Evolutionary conservation across 2,329 filamentous ascomycete species (phyloP).

Genomic region (Fusarium penzigii): DNA sequence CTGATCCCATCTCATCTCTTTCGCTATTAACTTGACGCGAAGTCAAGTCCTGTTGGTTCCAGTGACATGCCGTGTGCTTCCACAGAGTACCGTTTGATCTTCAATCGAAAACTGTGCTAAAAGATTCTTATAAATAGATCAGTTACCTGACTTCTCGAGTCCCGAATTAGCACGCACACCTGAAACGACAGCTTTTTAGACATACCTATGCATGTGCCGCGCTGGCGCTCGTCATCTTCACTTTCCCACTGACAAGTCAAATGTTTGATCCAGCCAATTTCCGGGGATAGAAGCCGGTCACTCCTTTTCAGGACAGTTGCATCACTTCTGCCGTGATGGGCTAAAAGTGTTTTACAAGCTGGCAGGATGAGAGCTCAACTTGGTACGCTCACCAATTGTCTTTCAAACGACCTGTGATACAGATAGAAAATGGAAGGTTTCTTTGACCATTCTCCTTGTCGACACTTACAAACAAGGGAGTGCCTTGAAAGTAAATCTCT

Average conservation of each 20-base stretch:
- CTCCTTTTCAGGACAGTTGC: conserved; percentile 17
- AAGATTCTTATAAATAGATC: neutral
- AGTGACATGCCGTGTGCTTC: too few relatives aligned
- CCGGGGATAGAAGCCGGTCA: conserved; percentile 18
- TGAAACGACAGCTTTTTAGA: neutral
- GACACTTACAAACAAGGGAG: conserved; percentile 6
- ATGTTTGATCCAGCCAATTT: conserved; percentile 21
- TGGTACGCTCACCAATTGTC: conserved; percentile 8
- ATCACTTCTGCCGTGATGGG: conserved; percentile 9
- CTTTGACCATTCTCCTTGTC: too few relatives aligned
- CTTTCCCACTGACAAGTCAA: conserved; percentile 11
- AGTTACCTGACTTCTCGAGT: neutral
- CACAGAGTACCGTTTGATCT: neutral
- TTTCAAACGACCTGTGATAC: too few relatives aligned
- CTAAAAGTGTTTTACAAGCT: conserved; percentile 20
- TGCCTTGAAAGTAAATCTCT: too few relatives aligned
- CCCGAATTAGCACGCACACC: neutral
- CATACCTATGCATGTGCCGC: neutral
- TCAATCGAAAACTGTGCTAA: neutral
- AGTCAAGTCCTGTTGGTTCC: too few relatives aligned
- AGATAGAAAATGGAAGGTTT: too few relatives aligned
- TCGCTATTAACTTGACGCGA: too few relatives aligned
- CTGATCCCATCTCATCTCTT: too few relatives aligned
- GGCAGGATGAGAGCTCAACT: conserved; percentile 11
- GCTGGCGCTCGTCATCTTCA: neutral